A percentile compares a stretch with the other conserved stretches of the same genome.
Evolutionary conservation across 2,329 filamentous ascomycete species (phyloP).

Genomic region (Trichoderma hamatum): DNA sequence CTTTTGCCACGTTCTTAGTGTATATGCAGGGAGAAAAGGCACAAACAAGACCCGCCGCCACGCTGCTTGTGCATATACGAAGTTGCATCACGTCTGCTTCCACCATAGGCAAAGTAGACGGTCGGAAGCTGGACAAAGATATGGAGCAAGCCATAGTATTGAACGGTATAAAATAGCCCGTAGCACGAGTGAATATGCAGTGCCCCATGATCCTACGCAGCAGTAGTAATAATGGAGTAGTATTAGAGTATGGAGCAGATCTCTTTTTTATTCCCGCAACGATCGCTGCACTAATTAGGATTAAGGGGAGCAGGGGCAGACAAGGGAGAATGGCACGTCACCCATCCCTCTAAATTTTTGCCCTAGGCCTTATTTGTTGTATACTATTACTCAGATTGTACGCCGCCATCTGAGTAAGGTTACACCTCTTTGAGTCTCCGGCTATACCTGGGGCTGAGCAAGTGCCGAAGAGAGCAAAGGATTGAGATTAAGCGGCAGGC

Average conservation of each 20-base stretch:
- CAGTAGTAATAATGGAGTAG: not conserved
- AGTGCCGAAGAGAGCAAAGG: not conserved
- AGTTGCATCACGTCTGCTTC: not conserved
- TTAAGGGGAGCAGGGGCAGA: not conserved
- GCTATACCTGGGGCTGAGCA: not conserved
- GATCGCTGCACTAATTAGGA: not conserved
- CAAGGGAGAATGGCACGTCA: not conserved
- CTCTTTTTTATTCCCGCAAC: not conserved
- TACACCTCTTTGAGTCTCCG: not conserved
- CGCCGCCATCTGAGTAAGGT: slow-evolving; percentile 12
- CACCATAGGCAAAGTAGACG: not conserved
- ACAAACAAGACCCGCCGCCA: not conserved
- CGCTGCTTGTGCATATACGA: not conserved
- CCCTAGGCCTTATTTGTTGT: not conserved
- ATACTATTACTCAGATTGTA: slow-evolving; percentile 17
- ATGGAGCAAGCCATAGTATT: not conserved
- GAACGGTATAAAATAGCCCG: not conserved
- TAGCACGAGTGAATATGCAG: not conserved
- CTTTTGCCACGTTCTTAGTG: not conserved
- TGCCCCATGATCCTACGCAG: not conserved
- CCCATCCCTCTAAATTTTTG: not conserved
- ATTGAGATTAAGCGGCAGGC: not conserved
- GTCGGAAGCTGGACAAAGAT: not conserved
- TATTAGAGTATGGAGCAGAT: not conserved
- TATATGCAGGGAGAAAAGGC: not conserved